These are phyloP conservation scores for Gynostemma pentaphyllum DNA, from an alignment of 306 rosid genomes.

Conservation along the genomic window DNA sequence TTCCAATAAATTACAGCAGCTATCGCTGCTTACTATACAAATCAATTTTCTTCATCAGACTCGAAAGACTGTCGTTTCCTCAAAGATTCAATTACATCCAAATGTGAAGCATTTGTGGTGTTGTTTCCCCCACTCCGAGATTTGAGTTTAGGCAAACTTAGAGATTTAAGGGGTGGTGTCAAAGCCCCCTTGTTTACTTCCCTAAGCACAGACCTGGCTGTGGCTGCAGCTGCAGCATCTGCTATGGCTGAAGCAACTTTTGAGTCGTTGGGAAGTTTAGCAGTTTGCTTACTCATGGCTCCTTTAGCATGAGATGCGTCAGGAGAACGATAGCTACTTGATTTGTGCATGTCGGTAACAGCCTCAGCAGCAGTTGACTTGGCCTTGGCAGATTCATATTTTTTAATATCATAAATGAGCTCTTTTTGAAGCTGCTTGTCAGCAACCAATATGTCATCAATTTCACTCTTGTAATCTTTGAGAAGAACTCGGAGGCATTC, in stretches of 20 bases:
- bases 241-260: constrained; percentile 72
- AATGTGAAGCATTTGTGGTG: constrained; percentile 18
- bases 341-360: constrained; percentile 24
- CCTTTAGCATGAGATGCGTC: constrained; percentile 14
- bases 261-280: constrained; percentile 20
- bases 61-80: constrained; percentile 58
- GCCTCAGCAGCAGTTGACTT: constrained; percentile 52
- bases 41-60: constrained; percentile 50
- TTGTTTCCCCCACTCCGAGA: constrained; percentile 22
- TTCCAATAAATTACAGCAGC: too few species aligned
- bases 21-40: too few species aligned
- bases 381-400: constrained; percentile 61
- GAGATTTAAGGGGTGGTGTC: constrained; percentile 50
- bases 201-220: constrained; percentile 68
- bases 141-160: constrained; percentile 58
- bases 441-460: constrained; percentile 77
- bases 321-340: constrained; percentile 26
- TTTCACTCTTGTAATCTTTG: constrained; percentile 87
- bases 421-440: constrained; percentile 94
- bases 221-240: constrained; percentile 69
- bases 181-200: constrained; percentile 56
- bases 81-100: constrained; percentile 44
- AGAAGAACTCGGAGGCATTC: constrained; percentile 79
- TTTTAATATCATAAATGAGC: constrained; percentile 73
- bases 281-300: constrained; percentile 13